phyloP scores from a whole-genome alignment of 495 filamentous ascomycete species.

The Durotheca rogersii region DNA sequence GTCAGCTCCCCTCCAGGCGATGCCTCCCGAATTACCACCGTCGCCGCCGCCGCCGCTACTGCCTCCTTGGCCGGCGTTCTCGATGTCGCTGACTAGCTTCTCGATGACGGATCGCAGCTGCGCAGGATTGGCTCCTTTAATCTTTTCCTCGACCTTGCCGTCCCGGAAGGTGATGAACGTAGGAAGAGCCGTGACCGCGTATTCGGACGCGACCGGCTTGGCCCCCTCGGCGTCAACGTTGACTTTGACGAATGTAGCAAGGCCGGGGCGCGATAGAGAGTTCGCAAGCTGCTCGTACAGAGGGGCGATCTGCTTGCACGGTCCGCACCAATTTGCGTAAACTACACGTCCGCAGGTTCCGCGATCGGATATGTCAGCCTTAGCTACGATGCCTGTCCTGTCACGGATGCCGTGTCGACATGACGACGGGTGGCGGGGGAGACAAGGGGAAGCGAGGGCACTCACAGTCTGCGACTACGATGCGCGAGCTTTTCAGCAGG shows the following conservation, averaged over 20 bases:
- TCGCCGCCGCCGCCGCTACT: conserved; percentile 46
- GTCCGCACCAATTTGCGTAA: conserved; percentile 83
- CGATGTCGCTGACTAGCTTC: conserved; percentile 70
- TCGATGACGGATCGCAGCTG: conserved; percentile 68
- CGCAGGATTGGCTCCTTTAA: conserved; percentile 70
- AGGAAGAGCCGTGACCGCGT: conserved; percentile 72
- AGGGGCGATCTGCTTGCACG: conserved; percentile 83
- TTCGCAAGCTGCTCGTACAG: conserved; percentile 75
- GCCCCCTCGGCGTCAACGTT: conserved; percentile 71
- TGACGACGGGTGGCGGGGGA: conserved; percentile 29
- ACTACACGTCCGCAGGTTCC: conserved; percentile 52
- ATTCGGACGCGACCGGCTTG: conserved; percentile 64
- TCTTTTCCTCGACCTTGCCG: conserved; percentile 60
- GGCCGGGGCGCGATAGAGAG: conserved; percentile 68
- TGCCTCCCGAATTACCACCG: conserved; percentile 43
- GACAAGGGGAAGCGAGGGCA: conserved; percentile 27
- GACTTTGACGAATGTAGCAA: conserved; percentile 83
- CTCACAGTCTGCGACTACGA: conserved; percentile 88
- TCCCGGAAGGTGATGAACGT: conserved; percentile 91
- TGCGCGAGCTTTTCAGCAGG: conserved; percentile 63
- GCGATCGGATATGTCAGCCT: conserved; percentile 31
- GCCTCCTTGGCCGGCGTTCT: conserved; percentile 49
- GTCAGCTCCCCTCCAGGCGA: conserved; percentile 67
- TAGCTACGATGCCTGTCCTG: too few species aligned
- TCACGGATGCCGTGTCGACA: conserved; percentile 6